These are phyloP conservation scores for Diaporthe batatas DNA, from an alignment of 2,329 filamentous ascomycete species.

Conservation along the genomic window DNA sequence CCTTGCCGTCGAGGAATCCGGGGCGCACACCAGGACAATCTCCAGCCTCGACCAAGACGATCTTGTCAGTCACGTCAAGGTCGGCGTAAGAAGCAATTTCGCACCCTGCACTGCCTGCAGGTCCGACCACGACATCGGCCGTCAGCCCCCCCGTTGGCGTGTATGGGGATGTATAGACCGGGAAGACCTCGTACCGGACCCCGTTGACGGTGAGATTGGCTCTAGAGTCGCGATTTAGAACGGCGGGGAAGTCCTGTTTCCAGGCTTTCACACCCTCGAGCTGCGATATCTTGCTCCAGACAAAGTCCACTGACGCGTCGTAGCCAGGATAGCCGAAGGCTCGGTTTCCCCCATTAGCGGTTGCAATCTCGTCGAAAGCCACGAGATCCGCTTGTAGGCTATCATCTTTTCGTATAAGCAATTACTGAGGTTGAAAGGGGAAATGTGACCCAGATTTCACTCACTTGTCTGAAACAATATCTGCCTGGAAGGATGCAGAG, in stretches of 20 bases:
- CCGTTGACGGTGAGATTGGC: slow-evolving; percentile 22
- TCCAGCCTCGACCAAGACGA: slow-evolving; percentile 22
- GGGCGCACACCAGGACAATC: slow-evolving; percentile 13
- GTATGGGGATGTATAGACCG: slow-evolving; percentile 17
- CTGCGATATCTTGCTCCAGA: slow-evolving; percentile 16
- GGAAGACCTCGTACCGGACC: slow-evolving; percentile 5
- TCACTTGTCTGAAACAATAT: slow-evolving; percentile 11
- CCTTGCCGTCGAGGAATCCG: slow-evolving; percentile 25
- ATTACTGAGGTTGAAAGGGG: too few relatives aligned
- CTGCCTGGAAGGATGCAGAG: slow-evolving; percentile 16
- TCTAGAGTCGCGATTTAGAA: neutral
- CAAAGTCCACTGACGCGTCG: slow-evolving; percentile 19
- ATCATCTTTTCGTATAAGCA: neutral
- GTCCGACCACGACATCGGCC: slow-evolving; percentile 15
- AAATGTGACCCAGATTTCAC: neutral
- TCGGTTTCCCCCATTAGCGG: slow-evolving; percentile 17
- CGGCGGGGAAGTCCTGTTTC: slow-evolving; percentile 24
- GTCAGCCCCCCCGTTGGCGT: slow-evolving; percentile 3
- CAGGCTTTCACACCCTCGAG: slow-evolving; percentile 13
- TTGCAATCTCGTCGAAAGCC: slow-evolving; percentile 20
- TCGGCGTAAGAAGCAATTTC: slow-evolving; percentile 12
- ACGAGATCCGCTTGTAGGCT: slow-evolving; percentile 13
- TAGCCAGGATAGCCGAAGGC: slow-evolving; percentile 26
- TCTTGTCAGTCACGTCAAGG: slow-evolving; percentile 12
- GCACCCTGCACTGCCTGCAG: slow-evolving; percentile 12